phyloP scores from a whole-genome alignment of 768 basidiomycete genomes.

The Lactarius deliciosus region DNA sequence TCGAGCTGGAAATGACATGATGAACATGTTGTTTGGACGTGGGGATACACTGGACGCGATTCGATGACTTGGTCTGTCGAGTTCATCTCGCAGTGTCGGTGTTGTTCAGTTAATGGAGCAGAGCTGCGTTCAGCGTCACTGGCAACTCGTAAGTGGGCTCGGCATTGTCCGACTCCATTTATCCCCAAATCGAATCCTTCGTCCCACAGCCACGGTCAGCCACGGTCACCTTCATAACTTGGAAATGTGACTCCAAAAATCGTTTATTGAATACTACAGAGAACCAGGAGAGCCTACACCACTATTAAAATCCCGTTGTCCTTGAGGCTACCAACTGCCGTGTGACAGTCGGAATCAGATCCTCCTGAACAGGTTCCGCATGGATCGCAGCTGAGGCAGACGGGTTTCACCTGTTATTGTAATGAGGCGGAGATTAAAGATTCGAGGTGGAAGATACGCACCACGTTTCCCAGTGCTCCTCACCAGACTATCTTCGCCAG shows the following conservation, averaged over 20 bases:
- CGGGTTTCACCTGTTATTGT: neutral
- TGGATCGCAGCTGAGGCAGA: neutral
- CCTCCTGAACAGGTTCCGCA: constrained; percentile 3
- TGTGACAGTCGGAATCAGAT: neutral
- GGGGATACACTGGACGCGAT: constrained; percentile 66
- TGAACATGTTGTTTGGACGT: constrained; percentile 62
- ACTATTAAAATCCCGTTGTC: neutral
- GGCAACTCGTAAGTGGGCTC: neutral
- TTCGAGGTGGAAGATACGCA: neutral
- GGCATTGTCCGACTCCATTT: constrained; percentile 8
- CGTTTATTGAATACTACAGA: neutral
- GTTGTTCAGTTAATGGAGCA: neutral
- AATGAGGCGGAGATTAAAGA: neutral
- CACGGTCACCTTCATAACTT: neutral
- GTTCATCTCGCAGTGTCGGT: constrained; percentile 39
- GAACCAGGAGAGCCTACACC: neutral
- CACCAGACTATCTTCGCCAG: neutral
- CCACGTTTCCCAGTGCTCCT: neutral
- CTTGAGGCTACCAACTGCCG: neutral
- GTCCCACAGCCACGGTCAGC: neutral
- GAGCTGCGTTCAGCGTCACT: neutral
- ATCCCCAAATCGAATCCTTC: neutral
- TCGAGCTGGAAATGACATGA: constrained; percentile 58
- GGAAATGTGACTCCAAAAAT: neutral
- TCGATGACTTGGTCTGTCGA: constrained; percentile 50